Conservation (phyloP, 352 stramenopile species). For the Nothophytophthora sp. region DNA sequence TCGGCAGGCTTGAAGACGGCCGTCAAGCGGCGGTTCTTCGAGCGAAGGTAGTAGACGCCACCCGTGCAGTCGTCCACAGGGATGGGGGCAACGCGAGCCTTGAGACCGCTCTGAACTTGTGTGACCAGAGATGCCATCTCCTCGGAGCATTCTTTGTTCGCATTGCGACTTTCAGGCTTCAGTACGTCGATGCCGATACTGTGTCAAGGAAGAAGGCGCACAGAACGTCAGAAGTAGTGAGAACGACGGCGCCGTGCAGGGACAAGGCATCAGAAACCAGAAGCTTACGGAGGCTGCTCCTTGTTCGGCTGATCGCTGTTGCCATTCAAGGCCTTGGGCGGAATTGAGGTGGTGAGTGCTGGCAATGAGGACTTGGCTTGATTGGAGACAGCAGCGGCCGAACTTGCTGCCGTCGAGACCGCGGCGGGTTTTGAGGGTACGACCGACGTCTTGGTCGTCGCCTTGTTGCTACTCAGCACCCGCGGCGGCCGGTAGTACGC, state of each 20-base stretch:
- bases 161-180: constrained; percentile 17
- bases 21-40: constrained; percentile 37
- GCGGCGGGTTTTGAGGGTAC: not conserved
- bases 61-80: constrained; percentile 63
- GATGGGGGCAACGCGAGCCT: constrained; percentile 33
- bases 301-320: constrained; percentile 3
- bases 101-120: constrained; percentile 37
- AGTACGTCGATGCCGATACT: constrained; percentile 24
- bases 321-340: constrained; percentile 1
- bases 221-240: constrained; percentile 10
- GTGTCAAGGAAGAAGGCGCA: not conserved
- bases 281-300: constrained; percentile 17
- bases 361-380: constrained; percentile 10
- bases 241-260: not conserved
- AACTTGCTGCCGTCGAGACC: too few relatives aligned
- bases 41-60: constrained; percentile 64
- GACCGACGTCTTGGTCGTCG: not conserved
- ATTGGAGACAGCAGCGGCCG: constrained; percentile 10
- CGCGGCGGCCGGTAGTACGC: constrained; percentile 1
- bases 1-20: constrained; percentile 69
- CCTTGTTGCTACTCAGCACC: constrained; percentile 13
- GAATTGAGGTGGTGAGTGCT: not conserved
- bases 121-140: constrained; percentile 21
- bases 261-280: not conserved
- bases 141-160: constrained; percentile 14